A percentile compares a stretch with the other conserved stretches of the same genome.
These are phyloP conservation scores for Malus hybrid DNA, from an alignment of 331 rosid species.

Conservation along the genomic window DNA sequence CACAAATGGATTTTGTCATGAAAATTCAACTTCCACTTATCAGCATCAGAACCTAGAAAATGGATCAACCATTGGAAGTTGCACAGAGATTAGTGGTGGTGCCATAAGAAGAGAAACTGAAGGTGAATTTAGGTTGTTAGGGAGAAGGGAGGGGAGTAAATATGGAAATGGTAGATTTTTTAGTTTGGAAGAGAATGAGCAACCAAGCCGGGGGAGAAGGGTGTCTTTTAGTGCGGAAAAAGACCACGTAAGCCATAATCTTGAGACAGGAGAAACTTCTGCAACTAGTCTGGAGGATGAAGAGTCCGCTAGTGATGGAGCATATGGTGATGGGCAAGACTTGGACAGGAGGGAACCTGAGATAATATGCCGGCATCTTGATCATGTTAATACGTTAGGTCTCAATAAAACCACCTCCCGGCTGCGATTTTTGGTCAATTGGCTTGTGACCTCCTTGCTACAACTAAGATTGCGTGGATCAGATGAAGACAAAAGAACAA, in stretches of 20 bases:
- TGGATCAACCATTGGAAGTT: slow-evolving; percentile 51
- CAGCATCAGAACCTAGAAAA: slow-evolving; percentile 42
- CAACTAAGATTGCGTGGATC: slow-evolving; percentile 57
- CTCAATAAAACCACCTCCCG: slow-evolving; percentile 86
- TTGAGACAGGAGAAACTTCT: slow-evolving; percentile 59
- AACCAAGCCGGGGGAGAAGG: slow-evolving; percentile 53
- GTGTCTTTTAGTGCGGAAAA: slow-evolving; percentile 77
- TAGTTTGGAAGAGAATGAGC: slow-evolving; percentile 69
- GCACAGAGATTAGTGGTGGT: slow-evolving; percentile 55
- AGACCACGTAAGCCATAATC: slow-evolving; percentile 37
- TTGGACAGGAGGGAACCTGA: slow-evolving; percentile 88
- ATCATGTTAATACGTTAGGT: slow-evolving; percentile 75
- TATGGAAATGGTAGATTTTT: slow-evolving; percentile 64
- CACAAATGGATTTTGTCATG: slow-evolving; percentile 27
- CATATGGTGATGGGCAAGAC: slow-evolving; percentile 65
- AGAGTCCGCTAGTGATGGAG: slow-evolving; percentile 71
- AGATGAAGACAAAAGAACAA: slow-evolving; percentile 33
- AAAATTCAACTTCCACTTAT: slow-evolving; percentile 30
- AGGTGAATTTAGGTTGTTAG: slow-evolving; percentile 82
- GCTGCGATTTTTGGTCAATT: slow-evolving; percentile 75
- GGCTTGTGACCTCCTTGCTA: slow-evolving; percentile 88
- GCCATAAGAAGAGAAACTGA: slow-evolving; percentile 94
- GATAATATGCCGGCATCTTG: slow-evolving; percentile 64
- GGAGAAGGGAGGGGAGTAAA: slow-evolving; percentile 70
- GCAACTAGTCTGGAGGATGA: slow-evolving; percentile 68